These are phyloP conservation scores for Canavalia ensiformis DNA, from an alignment of 306 rosid species.

Conservation along the genomic window DNA sequence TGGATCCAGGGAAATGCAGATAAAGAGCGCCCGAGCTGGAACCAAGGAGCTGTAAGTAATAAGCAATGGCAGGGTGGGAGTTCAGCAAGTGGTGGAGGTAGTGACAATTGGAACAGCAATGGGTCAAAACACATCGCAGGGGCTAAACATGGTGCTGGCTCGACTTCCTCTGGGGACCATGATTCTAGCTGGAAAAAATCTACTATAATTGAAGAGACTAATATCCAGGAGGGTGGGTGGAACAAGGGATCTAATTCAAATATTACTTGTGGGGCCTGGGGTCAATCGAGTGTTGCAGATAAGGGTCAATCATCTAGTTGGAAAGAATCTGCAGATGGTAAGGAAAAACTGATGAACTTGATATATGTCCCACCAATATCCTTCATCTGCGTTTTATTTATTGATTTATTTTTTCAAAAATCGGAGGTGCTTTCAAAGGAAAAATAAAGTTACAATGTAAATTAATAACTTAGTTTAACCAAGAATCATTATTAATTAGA, in stretches of 20 bases:
- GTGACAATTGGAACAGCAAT: conserved; percentile 42
- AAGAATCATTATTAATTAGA: not conserved
- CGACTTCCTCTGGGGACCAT: conserved; percentile 40
- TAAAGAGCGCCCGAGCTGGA: conserved; percentile 51
- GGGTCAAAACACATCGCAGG: not conserved
- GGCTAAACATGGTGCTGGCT: not conserved
- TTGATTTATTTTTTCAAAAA: not conserved
- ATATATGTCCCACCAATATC: not conserved
- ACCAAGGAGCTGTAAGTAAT: conserved; percentile 51
- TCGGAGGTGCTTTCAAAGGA: not conserved
- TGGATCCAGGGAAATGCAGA: conserved; percentile 53
- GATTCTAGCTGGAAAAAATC: conserved; percentile 48
- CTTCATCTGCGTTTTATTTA: not conserved
- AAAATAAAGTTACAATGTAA: not conserved
- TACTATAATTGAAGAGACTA: conserved; percentile 29
- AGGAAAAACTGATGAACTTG: conserved; percentile 23
- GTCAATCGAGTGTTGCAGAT: conserved; percentile 51
- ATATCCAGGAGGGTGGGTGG: conserved; percentile 46
- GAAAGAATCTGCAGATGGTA: conserved; percentile 55
- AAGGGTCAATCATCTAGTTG: conserved; percentile 55
- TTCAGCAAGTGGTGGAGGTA: conserved; percentile 42
- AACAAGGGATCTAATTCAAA: conserved; percentile 44
- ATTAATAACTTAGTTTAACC: not conserved
- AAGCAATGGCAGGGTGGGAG: conserved; percentile 48
- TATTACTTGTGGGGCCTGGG: conserved; percentile 34